phyloP scores from a whole-genome alignment of 331 rosid species.

The Pyracantha coccinea region DNA sequence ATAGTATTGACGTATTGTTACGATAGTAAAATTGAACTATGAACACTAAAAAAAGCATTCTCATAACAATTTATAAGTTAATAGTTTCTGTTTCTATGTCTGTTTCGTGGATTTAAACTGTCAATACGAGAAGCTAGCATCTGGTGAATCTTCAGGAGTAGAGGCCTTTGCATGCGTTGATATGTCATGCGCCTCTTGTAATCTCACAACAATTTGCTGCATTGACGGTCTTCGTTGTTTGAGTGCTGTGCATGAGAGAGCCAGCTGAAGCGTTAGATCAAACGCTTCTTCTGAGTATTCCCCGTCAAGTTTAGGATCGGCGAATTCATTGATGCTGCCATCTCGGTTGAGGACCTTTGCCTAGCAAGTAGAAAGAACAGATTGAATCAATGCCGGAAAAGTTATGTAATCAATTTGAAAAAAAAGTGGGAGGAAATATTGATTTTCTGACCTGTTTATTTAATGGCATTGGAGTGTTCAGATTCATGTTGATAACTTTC shows the following conservation, averaged over 20 bases:
- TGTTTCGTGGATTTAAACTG: neutral
- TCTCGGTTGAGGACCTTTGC: slow-evolving; percentile 30
- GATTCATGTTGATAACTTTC: slow-evolving; percentile 45
- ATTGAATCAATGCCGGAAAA: too few species aligned
- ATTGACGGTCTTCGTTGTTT: slow-evolving; percentile 40
- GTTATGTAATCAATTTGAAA: neutral
- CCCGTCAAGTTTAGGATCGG: slow-evolving; percentile 48
- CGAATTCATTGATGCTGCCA: slow-evolving; percentile 35
- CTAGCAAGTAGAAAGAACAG: slow-evolving; percentile 14
- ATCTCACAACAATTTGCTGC: slow-evolving; percentile 38
- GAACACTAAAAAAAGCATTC: neutral
- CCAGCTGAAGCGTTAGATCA: slow-evolving; percentile 30
- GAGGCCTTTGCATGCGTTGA: slow-evolving; percentile 26
- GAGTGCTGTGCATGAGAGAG: slow-evolving; percentile 53
- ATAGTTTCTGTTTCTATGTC: neutral
- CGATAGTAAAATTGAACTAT: neutral
- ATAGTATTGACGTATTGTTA: neutral
- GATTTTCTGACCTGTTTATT: slow-evolving; percentile 37
- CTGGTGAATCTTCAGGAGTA: slow-evolving; percentile 12
- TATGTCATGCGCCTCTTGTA: slow-evolving; percentile 35
- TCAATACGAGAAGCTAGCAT: neutral
- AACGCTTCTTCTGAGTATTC: slow-evolving; percentile 49
- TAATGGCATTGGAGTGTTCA: slow-evolving; percentile 43
- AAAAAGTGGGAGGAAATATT: neutral
- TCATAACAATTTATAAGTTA: neutral